phyloP scores from a whole-genome alignment of 2,329 filamentous ascomycete species.

The Penicillium aurantiogriseum region DNA sequence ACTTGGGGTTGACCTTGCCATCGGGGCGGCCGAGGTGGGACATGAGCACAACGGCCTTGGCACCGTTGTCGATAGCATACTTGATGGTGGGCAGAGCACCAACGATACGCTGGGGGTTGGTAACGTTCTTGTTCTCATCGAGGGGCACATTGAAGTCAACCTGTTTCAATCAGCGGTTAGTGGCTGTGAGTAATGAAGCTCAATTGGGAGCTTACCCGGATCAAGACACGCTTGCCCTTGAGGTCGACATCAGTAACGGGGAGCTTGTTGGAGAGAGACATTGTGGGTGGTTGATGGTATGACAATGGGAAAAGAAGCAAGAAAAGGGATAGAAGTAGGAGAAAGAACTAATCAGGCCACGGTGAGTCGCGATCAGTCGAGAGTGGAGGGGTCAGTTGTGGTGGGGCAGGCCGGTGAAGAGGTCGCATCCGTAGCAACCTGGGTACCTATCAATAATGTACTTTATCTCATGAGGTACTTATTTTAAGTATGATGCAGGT shows the following conservation, averaged over 20 bases:
- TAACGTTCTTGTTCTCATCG: slow-evolving; percentile 87
- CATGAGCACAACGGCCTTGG: slow-evolving; percentile 94
- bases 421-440: slow-evolving; percentile 12
- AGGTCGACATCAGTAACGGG: slow-evolving; percentile 94
- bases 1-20: slow-evolving; percentile 85
- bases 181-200: slow-evolving; percentile 11
- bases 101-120: slow-evolving; percentile 97
- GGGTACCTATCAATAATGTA: slow-evolving; percentile 17
- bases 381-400: slow-evolving; percentile 24
- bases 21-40: slow-evolving; percentile 96
- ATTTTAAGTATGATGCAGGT: accelerated
- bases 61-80: slow-evolving; percentile 83
- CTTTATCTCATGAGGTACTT: slow-evolving; percentile 7
- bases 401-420: slow-evolving; percentile 28
- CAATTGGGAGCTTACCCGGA: slow-evolving; percentile 67
- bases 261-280: slow-evolving; percentile 99
- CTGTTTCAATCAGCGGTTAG: slow-evolving; percentile 47
- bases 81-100: slow-evolving; percentile 95
- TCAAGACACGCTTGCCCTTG: slow-evolving; percentile 97
- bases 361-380: slow-evolving; percentile 26
- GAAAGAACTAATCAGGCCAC: slow-evolving; percentile 23
- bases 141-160: slow-evolving; percentile 99
- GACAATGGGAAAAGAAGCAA: slow-evolving; percentile 10
- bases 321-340: slow-evolving; percentile 9
- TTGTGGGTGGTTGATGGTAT: slow-evolving; percentile 42